Conservation (phyloP, 441 rosid genomes). For the Gossypium schwendimanii region DNA sequence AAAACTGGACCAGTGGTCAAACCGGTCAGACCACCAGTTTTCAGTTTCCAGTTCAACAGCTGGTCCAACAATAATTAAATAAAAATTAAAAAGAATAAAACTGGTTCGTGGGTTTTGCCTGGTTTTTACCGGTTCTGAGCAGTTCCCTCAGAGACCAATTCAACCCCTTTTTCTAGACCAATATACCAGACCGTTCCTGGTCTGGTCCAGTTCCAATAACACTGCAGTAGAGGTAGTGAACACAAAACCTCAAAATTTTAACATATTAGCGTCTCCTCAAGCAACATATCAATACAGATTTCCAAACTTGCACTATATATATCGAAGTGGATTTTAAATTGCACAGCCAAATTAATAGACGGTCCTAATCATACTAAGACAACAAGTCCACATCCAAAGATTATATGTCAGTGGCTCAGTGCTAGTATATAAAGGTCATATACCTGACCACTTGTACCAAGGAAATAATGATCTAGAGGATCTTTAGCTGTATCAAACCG, state of each 20-base stretch:
- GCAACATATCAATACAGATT: not conserved
- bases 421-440: not conserved
- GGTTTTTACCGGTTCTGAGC: too few relatives aligned
- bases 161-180: too few relatives aligned
- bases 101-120: too few relatives aligned
- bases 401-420: not conserved
- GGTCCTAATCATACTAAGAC: not conserved
- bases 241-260: not conserved
- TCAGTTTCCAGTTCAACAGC: too few relatives aligned
- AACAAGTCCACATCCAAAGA: not conserved
- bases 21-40: too few relatives aligned
- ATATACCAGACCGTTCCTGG: too few relatives aligned
- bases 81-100: too few relatives aligned
- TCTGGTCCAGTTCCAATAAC: too few relatives aligned
- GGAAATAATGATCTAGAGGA: constrained; percentile 84
- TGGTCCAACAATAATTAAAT: too few relatives aligned
- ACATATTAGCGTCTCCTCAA: constrained; percentile 3
- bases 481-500: constrained; percentile 78
- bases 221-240: not conserved
- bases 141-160: too few relatives aligned
- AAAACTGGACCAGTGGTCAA: too few relatives aligned
- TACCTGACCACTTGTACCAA: constrained; percentile 69
- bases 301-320: not conserved
- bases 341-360: not conserved
- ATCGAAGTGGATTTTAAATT: not conserved